Conservation (phyloP, 495 filamentous ascomycete species). For the Penicillium psychrofluorescens region DNA sequence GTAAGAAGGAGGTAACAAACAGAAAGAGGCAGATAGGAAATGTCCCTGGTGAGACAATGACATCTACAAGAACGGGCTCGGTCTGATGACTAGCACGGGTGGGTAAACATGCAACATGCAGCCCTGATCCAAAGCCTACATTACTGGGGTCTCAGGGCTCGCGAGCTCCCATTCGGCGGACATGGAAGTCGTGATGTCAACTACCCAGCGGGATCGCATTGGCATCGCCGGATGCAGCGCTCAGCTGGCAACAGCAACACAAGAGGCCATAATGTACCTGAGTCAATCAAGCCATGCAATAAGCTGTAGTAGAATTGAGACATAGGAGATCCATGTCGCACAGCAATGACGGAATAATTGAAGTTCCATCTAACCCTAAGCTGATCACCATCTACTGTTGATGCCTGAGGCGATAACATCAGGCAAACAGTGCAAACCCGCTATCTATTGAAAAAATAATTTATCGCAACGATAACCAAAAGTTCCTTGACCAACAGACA, state of each 20-base stretch:
- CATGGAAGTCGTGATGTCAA: slow-evolving; percentile 21
- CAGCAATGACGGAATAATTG: too few relatives aligned
- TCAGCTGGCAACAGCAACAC: too few relatives aligned
- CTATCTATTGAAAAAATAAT: slow-evolving; percentile 26
- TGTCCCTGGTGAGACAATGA: background rate
- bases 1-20: too few relatives aligned
- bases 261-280: background rate
- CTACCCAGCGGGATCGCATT: slow-evolving; percentile 1
- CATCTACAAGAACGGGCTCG: background rate
- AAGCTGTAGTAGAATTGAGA: too few relatives aligned
- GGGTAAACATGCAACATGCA: background rate
- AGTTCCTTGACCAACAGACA: slow-evolving; percentile 3
- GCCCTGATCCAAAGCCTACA: background rate
- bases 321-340: too few relatives aligned
- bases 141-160: background rate
- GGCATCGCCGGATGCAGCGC: slow-evolving; percentile 3
- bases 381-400: background rate
- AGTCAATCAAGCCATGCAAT: too few relatives aligned
- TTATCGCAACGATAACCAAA: slow-evolving; percentile 21
- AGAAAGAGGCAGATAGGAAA: too few relatives aligned
- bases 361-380: too few relatives aligned
- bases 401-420: slow-evolving; percentile 10
- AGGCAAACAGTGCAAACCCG: slow-evolving; percentile 33
- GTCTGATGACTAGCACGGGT: too few relatives aligned
- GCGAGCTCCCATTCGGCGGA: slow-evolving; percentile 1